phyloP scores from a whole-genome alignment of 2,329 filamentous ascomycete genomes.

The Pseudohalonectria lignicola region DNA sequence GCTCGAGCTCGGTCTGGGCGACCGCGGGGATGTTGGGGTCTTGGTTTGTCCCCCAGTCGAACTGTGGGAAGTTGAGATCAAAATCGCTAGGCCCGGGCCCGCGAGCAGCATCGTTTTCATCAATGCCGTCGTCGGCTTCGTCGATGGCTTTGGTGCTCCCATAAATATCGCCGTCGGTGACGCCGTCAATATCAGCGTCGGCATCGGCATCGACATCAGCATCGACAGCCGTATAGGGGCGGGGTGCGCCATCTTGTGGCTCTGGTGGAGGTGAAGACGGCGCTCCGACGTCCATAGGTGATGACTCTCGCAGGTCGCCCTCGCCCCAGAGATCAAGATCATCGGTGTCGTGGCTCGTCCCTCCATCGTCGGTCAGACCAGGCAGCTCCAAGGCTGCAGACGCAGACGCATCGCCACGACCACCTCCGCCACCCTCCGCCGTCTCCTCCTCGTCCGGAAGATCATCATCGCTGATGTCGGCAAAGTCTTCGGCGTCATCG shows the following conservation, averaged over 20 bases:
- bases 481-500: slow-evolving; percentile 79
- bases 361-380: slow-evolving; percentile 46
- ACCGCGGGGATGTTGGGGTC: slow-evolving; percentile 55
- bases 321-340: slow-evolving; percentile 62
- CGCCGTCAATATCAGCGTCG: background rate
- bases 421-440: slow-evolving; percentile 5
- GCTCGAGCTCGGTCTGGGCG: slow-evolving; percentile 61
- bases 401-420: too few species aligned
- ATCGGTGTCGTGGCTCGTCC: slow-evolving; percentile 48
- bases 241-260: background rate
- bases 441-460: slow-evolving; percentile 67
- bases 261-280: background rate
- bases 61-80: slow-evolving; percentile 29
- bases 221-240: background rate
- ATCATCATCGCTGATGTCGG: slow-evolving; percentile 90
- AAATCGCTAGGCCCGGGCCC: slow-evolving; percentile 1
- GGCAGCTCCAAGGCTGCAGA: slow-evolving; percentile 34
- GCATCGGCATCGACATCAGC: background rate
- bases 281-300: background rate
- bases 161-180: background rate
- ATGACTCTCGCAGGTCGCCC: slow-evolving; percentile 22
- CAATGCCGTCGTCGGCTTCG: slow-evolving; percentile 9
- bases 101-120: background rate
- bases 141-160: slow-evolving; percentile 15
- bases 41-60: slow-evolving; percentile 39